These are phyloP conservation scores for Puya raimondii DNA, from an alignment of 176 grass and related monocot species.

Conservation along the genomic window DNA sequence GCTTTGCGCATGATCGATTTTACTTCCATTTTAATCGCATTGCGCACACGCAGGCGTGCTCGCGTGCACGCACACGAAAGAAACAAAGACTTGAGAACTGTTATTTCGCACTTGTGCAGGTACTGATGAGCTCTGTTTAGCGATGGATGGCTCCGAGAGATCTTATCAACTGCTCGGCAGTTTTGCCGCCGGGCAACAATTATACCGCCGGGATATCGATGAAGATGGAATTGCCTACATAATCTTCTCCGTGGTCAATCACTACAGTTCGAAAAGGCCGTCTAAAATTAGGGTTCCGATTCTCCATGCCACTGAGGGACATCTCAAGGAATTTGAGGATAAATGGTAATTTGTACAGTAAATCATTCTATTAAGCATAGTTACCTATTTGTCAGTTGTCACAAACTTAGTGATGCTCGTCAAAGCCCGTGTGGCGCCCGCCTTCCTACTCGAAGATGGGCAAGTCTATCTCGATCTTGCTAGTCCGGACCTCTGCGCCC, in stretches of 20 bases:
- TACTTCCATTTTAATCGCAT: no score
- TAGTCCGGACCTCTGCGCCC: no score
- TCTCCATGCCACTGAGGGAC: conserved; percentile 39
- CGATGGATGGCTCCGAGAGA: conserved; percentile 69
- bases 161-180: conserved; percentile 74
- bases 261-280: conserved; percentile 4
- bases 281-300: conserved; percentile 42
- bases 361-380: background rate
- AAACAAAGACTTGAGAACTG: no score
- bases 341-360: conserved; percentile 1
- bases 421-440: no score
- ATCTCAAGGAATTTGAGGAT: conserved; percentile 22
- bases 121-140: conserved; percentile 44
- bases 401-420: no score
- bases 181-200: conserved; percentile 65
- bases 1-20: no score
- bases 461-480: no score
- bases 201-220: conserved; percentile 32
- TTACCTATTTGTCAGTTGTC: no score
- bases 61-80: no score
- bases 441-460: no score
- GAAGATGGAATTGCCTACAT: conserved; percentile 29
- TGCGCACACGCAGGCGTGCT: no score
- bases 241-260: conserved; percentile 26
- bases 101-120: conserved; percentile 21